phyloP scores from a whole-genome alignment of 2,329 filamentous ascomycete species.

The Raffaelea deltoideospora region DNA sequence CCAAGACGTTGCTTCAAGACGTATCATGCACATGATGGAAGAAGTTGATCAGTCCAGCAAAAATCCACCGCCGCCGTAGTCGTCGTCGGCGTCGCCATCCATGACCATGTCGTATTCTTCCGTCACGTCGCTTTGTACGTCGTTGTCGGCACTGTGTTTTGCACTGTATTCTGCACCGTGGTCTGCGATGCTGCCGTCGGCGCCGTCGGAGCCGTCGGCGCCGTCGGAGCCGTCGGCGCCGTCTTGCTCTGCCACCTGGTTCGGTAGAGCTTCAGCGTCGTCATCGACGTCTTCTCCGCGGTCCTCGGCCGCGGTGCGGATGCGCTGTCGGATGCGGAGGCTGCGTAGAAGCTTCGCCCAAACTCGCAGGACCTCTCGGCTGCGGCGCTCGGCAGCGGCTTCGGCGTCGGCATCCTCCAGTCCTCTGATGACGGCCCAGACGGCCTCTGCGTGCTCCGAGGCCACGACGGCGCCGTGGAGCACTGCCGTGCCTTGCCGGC shows the following conservation, averaged over 20 bases:
- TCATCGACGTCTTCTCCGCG: slow-evolving; percentile 27
- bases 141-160: slow-evolving; percentile 5
- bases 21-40: too few relatives aligned
- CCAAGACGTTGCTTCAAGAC: too few relatives aligned
- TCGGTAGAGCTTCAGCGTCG: slow-evolving; percentile 12
- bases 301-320: slow-evolving; percentile 42
- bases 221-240: slow-evolving; percentile 1
- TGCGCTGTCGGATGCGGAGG: slow-evolving; percentile 58
- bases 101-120: slow-evolving; percentile 17
- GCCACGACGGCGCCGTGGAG: slow-evolving; percentile 66
- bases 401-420: slow-evolving; percentile 52
- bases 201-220: slow-evolving; percentile 6
- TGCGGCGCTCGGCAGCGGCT: slow-evolving; percentile 46
- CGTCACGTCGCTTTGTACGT: slow-evolving; percentile 14
- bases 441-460: slow-evolving; percentile 52
- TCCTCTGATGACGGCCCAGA: slow-evolving; percentile 52
- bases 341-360: slow-evolving; percentile 70
- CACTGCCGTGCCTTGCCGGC: slow-evolving; percentile 74
- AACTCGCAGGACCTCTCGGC: slow-evolving; percentile 44
- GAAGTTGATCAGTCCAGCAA: slow-evolving; percentile 10
- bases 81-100: slow-evolving; percentile 14
- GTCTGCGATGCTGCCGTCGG: background rate
- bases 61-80: slow-evolving; percentile 16
- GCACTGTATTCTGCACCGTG: background rate
- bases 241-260: background rate